phyloP scores from a whole-genome alignment of 306 rosid genomes.

The Begonia masoniana region DNA sequence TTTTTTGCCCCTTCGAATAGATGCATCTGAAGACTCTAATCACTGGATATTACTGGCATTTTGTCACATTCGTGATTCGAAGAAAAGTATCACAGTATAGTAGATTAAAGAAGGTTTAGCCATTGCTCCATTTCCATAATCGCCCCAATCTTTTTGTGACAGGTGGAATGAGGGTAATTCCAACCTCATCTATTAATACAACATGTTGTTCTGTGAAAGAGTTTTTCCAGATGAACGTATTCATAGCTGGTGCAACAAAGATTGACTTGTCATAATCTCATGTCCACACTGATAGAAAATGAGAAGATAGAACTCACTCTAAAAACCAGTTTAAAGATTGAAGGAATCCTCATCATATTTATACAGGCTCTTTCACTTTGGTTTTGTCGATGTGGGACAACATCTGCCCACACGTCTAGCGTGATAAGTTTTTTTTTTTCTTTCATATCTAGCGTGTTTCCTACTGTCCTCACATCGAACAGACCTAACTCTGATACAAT shows the following conservation, averaged over 20 bases:
- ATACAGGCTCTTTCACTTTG: no score
- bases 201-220: slow-evolving; percentile 58
- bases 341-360: no score
- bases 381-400: no score
- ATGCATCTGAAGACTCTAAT: background rate
- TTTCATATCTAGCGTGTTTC: no score
- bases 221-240: slow-evolving; percentile 54
- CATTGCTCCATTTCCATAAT: slow-evolving; percentile 95
- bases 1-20: no score
- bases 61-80: slow-evolving; percentile 43
- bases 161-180: slow-evolving; percentile 57
- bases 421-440: no score
- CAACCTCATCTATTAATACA: slow-evolving; percentile 50
- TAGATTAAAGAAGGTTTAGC: slow-evolving; percentile 79
- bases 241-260: slow-evolving; percentile 82
- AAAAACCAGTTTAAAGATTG: no score
- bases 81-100: slow-evolving; percentile 69
- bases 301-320: no score
- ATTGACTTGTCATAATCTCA: slow-evolving; percentile 77
- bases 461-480: no score
- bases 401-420: no score
- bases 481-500: no score
- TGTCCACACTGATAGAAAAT: no score
- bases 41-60: slow-evolving; percentile 23
- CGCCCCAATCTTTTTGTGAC: slow-evolving; percentile 69